These are phyloP conservation scores for Neocucurbitaria cava DNA, from an alignment of 2,329 filamentous ascomycete genomes.

Conservation along the genomic window DNA sequence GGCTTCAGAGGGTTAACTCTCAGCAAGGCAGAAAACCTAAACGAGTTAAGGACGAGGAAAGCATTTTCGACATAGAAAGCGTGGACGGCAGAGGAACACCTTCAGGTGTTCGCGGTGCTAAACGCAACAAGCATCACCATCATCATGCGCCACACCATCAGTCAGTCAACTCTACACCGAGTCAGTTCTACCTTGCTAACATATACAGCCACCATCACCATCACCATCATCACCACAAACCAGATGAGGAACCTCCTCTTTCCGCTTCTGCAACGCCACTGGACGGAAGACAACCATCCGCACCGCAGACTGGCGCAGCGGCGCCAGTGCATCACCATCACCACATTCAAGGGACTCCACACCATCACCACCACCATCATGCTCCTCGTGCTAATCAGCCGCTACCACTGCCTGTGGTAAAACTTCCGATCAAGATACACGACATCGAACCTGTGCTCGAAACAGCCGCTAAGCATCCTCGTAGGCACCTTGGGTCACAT, in stretches of 20 bases:
- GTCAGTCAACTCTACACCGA: conserved; percentile 47
- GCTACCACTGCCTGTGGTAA: conserved; percentile 50
- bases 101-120: conserved; percentile 69
- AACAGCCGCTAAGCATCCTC: conserved; percentile 72
- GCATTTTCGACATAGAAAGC: conserved; percentile 69
- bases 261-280: conserved; percentile 25
- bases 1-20: conserved; percentile 46
- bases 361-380: conserved; percentile 44
- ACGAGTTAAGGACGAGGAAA: conserved; percentile 79
- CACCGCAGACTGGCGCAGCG: conserved; percentile 37
- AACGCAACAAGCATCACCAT: conserved; percentile 68
- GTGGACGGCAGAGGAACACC: conserved; percentile 69
- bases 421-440: conserved; percentile 70
- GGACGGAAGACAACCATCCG: conserved; percentile 34
- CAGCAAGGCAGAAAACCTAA: conserved; percentile 52
- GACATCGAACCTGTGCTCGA: conserved; percentile 66
- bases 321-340: conserved; percentile 47
- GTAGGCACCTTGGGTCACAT: conserved; percentile 82
- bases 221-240: conserved; percentile 63
- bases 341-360: conserved; percentile 47
- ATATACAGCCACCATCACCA: conserved; percentile 59
- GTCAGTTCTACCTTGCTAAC: conserved; percentile 18
- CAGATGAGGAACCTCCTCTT: conserved; percentile 56
- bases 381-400: conserved; percentile 35
- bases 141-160: conserved; percentile 60